Percentiles rank a stretch among this genome's conserved stretches.
Conservation (phyloP, 1,284 basidiomycete species). For the Rhodotorula sp. region DNA sequence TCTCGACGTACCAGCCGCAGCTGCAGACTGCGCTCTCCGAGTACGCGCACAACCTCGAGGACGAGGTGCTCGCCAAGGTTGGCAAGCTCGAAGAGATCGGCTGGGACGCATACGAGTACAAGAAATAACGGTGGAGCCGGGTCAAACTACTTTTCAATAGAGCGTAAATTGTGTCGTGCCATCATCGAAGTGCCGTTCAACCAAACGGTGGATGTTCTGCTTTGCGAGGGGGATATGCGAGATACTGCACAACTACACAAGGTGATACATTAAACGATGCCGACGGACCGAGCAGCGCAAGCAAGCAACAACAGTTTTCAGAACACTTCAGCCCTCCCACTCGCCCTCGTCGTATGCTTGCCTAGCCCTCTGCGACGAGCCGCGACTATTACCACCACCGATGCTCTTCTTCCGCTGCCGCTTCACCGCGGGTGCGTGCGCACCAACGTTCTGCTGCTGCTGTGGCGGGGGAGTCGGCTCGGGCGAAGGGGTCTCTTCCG, state of each 20-base stretch:
- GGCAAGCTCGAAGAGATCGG: constrained; percentile 73
- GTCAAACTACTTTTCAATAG: background rate
- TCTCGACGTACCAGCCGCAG: constrained; percentile 69
- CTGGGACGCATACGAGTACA: constrained; percentile 71
- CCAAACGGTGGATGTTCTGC: background rate
- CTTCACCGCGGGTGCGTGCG: background rate
- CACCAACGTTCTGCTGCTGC: no score
- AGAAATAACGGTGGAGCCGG: constrained; percentile 1
- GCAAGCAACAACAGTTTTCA: background rate
- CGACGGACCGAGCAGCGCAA: background rate
- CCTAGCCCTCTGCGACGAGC: background rate
- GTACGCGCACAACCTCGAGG: constrained; percentile 73
- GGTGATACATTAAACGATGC: no score
- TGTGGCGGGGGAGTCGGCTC: background rate
- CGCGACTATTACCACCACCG: background rate
- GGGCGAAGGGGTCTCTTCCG: background rate
- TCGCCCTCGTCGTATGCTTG: background rate
- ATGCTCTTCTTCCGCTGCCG: background rate
- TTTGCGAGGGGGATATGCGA: background rate
- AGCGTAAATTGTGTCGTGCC: background rate
- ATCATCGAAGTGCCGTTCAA: no score
- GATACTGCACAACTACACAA: background rate
- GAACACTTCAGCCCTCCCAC: background rate
- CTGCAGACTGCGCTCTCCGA: constrained; percentile 68
- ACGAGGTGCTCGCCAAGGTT: constrained; percentile 81